Percentiles rank a stretch among this genome's conserved stretches.
Conservation (phyloP, 2,329 filamentous ascomycete species). For the Epicoccum nigrum region DNA sequence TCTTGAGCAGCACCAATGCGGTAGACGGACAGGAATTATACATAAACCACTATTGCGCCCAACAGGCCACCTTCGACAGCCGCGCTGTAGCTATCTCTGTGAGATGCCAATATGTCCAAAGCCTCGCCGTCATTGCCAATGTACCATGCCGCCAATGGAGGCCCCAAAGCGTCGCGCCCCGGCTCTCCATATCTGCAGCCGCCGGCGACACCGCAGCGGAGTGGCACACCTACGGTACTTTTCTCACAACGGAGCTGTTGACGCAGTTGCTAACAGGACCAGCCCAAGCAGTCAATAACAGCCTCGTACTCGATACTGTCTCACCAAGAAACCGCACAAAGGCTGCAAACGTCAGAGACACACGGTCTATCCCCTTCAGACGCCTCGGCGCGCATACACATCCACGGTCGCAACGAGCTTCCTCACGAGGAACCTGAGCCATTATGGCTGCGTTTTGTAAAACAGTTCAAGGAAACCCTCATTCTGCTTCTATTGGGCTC, state of each 20-base stretch:
- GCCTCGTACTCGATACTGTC: slow-evolving; percentile 68
- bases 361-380: slow-evolving; percentile 82
- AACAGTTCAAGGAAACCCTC: slow-evolving; percentile 95
- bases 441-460: slow-evolving; percentile 90
- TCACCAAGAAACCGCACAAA: slow-evolving; percentile 77
- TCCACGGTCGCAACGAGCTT: slow-evolving; percentile 90
- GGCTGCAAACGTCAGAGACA: slow-evolving; percentile 80
- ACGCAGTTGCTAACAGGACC: slow-evolving; percentile 14
- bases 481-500: slow-evolving; percentile 92
- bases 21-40: slow-evolving; percentile 20
- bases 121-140: slow-evolving; percentile 64
- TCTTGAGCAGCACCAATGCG: slow-evolving; percentile 28
- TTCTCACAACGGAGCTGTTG: not conserved
- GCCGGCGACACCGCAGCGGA: slow-evolving; percentile 35
- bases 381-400: slow-evolving; percentile 77
- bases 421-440: slow-evolving; percentile 93
- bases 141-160: slow-evolving; percentile 55
- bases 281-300: slow-evolving; percentile 48
- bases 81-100: slow-evolving; percentile 39
- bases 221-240: slow-evolving; percentile 40
- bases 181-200: slow-evolving; percentile 40
- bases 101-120: slow-evolving; percentile 68
- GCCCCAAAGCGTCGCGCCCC: slow-evolving; percentile 36
- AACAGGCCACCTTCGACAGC: slow-evolving; percentile 40
- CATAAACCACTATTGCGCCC: slow-evolving; percentile 17